Evolutionary conservation across 2,329 filamentous ascomycete species (phyloP), one percentile per base, ranked within the genome.

Genomic region (Trichoderma sp.): DNA sequence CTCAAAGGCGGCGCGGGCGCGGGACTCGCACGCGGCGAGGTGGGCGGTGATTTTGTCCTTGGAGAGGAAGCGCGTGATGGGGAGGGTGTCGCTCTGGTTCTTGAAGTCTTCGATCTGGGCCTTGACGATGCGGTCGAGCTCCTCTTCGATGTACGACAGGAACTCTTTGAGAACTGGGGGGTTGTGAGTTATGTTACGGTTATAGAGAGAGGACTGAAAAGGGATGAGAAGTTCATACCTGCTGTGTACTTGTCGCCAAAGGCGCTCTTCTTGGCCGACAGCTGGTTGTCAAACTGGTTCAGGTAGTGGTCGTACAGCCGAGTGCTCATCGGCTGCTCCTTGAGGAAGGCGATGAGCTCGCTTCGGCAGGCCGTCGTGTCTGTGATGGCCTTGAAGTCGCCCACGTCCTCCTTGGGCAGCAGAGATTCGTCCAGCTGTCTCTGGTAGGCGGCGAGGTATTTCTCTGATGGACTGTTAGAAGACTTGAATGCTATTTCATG

Each of bases 361-460:
- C 43, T 43, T 26, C 60, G 28, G 50, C 24, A 55, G 3, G 30
- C 19, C 17, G 60, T 63, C 17, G 50, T 54, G 15, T 63, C 60
- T 26, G 60, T 63, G 39, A 63, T 44, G 26, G 60, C 21, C 14
- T 63, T 63, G 26, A 63, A 63, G 15, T 63, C 60, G 34, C 60
- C 60, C 7, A 63, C 60, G 24, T 63, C 60, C 7, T 63, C 60
- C 28, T 63, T 54, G 15, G 60, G 60, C 14, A 63, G 28, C 19
- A 63, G 60, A 55, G 60, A 63, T 9, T 63, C 60, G 19, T 63
- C 60, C 26, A 63, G 60, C 60, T 63, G 60, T 15, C 60, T 45
- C 50, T 63, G 60, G 21, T 55, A 63, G 6, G n/a, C 14, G 5
- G 50, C 48, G 41, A 63, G 28, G 19, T 54, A 26, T 54, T 55